Evolutionary conservation across 345 rosid genomes (phyloP), one percentile per base, ranked within the genome.

Genomic region (Pelargonium nanum): DNA sequence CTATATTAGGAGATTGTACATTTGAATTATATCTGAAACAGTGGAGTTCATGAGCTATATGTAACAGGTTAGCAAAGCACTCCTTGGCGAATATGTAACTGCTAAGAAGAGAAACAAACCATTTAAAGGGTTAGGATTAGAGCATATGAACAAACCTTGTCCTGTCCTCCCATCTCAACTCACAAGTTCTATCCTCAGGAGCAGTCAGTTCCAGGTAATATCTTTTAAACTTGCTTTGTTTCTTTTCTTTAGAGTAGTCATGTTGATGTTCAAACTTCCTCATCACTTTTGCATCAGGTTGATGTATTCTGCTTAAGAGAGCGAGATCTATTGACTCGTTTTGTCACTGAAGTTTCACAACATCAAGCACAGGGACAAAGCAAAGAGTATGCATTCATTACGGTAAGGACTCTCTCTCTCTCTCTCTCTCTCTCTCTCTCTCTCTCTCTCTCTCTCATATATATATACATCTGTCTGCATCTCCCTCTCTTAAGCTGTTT

Each of bases 61-160:
- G 22, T 53, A 45, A 55, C 80, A 93, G 99, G 87, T 89, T 65
- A 84, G 99, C 82, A 93, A 89, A 75, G 89, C 99, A 2, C 96
- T 93, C 30, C 74, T 87, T 68, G 83, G 75, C n/a, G 97, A 84
- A 70, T 87, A 82, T 78, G 19, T 78, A 23, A 77, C 77, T 0
- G 83, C 85, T 59, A 72, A 66, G 74, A 93, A 85, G 82, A 84
- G 68, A 74, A 87, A 84, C 5, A 79, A 75, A 65, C 84, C 83
- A 66, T 81, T 89, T 40, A 77, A 77, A 63, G 91, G 80, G 32
- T 74, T 87, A 70, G 97, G 96, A 48, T 72, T 93, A 68, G 96
- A 85, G 70, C 96, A 93, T 77, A 84, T 89, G 91, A 89, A 89
- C 62, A 71, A 68, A 57, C 75, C 94, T 57, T 67, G 75, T 56